Evolutionary conservation across 2,329 filamentous ascomycete species (phyloP).

Genomic region (Aspergillus udagawae): DNA sequence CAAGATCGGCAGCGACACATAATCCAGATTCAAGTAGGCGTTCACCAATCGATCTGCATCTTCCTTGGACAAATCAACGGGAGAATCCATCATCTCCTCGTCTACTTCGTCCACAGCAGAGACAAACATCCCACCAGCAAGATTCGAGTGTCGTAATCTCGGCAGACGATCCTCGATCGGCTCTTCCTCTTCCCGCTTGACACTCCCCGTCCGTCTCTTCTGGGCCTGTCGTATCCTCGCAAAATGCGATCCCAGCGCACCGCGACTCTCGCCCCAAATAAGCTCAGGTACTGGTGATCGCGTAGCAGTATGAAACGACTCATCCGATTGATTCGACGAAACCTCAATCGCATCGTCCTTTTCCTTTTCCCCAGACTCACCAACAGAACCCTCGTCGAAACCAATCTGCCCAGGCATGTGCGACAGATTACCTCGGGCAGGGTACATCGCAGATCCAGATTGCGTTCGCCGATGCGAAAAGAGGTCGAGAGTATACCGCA

Average conservation of each 20-base stretch:
- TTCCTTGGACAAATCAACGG: constrained; percentile 10
- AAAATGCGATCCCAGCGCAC: background rate
- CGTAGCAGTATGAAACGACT: constrained; percentile 6
- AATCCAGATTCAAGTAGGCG: constrained; percentile 21
- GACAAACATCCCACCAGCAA: background rate
- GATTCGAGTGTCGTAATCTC: background rate
- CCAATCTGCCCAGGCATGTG: background rate
- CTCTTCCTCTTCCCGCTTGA: constrained; percentile 12
- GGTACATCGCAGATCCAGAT: background rate
- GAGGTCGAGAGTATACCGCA: background rate
- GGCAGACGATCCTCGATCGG: background rate
- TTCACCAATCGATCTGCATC: constrained; percentile 15
- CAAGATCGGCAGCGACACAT: constrained; percentile 24
- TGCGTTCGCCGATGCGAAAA: background rate
- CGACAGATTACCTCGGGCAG: too few species aligned
- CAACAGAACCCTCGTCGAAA: background rate
- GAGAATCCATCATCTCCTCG: background rate
- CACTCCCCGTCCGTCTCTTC: constrained; percentile 1
- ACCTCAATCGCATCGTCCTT: background rate
- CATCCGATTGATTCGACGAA: constrained; percentile 1
- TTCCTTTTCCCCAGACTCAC: background rate
- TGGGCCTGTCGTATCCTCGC: constrained; percentile 4
- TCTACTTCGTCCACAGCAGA: background rate
- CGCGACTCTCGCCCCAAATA: too few species aligned
- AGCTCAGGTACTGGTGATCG: background rate